Evolutionary conservation across 495 filamentous ascomycete species (phyloP).

Genomic region (Penicillium nucicola): DNA sequence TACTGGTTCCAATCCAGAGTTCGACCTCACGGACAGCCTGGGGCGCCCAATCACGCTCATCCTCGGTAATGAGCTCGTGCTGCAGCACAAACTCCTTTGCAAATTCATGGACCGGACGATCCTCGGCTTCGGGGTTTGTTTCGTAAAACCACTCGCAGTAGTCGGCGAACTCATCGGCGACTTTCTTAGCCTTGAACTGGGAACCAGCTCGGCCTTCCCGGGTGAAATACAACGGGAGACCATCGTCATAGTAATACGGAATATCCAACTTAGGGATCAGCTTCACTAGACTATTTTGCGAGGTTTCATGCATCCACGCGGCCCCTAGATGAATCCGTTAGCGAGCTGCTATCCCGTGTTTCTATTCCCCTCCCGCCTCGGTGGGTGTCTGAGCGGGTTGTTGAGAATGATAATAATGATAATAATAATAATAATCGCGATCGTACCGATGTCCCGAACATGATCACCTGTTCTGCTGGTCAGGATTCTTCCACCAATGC

Average conservation of each 20-base stretch:
- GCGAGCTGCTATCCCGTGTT: neutral
- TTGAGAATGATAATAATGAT: neutral
- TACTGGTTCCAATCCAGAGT: slow-evolving; percentile 21
- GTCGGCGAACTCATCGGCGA: slow-evolving; percentile 25
- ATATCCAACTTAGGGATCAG: slow-evolving; percentile 19
- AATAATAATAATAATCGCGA: neutral
- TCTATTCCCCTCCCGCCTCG: too few relatives aligned
- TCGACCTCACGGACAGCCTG: slow-evolving; percentile 24
- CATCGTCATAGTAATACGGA: slow-evolving; percentile 25
- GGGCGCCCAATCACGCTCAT: slow-evolving; percentile 23
- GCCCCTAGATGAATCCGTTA: slow-evolving; percentile 7
- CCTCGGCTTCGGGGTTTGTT: slow-evolving; percentile 21
- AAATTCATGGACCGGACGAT: slow-evolving; percentile 20
- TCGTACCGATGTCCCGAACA: slow-evolving; percentile 20
- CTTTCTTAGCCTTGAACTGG: slow-evolving; percentile 27
- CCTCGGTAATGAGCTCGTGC: slow-evolving; percentile 22
- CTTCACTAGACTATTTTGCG: slow-evolving; percentile 23
- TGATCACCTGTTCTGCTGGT: slow-evolving; percentile 17
- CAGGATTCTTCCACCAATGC: slow-evolving; percentile 23
- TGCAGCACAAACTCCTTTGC: slow-evolving; percentile 18
- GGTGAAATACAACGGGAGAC: slow-evolving; percentile 19
- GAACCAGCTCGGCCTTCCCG: slow-evolving; percentile 19
- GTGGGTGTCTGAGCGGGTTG: too few relatives aligned
- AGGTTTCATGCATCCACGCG: slow-evolving; percentile 28
- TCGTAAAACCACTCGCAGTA: slow-evolving; percentile 25